Evolutionary conservation across 2,329 filamentous ascomycete species (phyloP), one percentile per base, ranked within the genome.

Genomic region (Calonectria naviculata): DNA sequence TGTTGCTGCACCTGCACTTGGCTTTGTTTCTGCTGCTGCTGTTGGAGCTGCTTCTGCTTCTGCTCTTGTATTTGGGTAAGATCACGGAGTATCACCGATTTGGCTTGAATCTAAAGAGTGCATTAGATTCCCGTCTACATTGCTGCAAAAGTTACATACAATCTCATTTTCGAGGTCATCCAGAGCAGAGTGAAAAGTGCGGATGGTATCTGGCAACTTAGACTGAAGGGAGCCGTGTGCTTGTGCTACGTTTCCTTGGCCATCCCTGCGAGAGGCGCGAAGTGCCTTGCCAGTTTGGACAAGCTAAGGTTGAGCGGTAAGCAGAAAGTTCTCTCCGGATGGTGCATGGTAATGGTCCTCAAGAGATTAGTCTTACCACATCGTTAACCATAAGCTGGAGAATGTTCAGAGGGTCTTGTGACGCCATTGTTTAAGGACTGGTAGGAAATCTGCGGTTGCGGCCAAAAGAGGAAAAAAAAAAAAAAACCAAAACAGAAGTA

Each of bases 271-370:
- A 42, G 85, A 86, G 2, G 86, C 82, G 60, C 84, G 88, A 15
- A 91, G 81, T 21, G 89, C 88, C 78, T 89, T 92, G 19, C 89
- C 89, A 2, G 87, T 89, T 78, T 91, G 87, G 17, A 92, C 84
- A 29, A 91, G 86, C 90, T 92, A 46, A 29, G 13, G 29, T 46
- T 60, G 17, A 13, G 56, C 74, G 38, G 44, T 28, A 26, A 28
- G 61, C 15, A 44, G 13, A 58, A 28, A 8, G 19, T 17, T 19
- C 47, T 31, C 24, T 31, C 10, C 5, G 15, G 46, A 15, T 42
- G 31, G 15, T 21, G 42, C 21, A 38, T 54, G 31, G 12, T 5
- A 4, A 38, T 24, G 4, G 9, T 34, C 19, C 17, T 41, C n/a
- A n/a, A n/a, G 19, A 38, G 61, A 41, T 38, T 34, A 61, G 36